These are phyloP conservation scores for Emergomyces pasteurianus DNA, from an alignment of 2,329 filamentous ascomycete genomes.

Conservation along the genomic window DNA sequence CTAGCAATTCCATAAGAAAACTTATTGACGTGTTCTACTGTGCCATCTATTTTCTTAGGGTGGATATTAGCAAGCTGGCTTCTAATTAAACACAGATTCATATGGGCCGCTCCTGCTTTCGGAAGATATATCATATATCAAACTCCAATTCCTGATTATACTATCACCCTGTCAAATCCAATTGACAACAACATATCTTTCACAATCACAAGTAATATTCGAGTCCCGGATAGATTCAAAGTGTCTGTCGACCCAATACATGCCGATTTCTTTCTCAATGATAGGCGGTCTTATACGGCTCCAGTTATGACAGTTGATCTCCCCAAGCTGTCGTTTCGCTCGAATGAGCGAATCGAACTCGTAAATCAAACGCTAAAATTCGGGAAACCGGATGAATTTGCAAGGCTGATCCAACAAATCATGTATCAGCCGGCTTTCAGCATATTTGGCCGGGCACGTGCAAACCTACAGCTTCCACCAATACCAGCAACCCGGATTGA, in stretches of 20 bases:
- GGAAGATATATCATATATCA: background rate
- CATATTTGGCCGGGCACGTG: background rate
- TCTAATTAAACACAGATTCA: background rate
- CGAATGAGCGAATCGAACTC: background rate
- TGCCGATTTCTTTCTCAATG: background rate
- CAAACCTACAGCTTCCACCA: background rate
- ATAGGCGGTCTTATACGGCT: background rate
- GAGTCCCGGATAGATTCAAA: slow-evolving; percentile 1
- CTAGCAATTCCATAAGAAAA: background rate
- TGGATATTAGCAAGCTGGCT: background rate
- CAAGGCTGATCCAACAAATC: background rate
- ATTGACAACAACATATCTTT: background rate
- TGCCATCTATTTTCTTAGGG: background rate
- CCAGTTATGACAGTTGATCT: background rate
- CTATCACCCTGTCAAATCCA: background rate
- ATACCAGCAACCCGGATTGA: slow-evolving; percentile 1
- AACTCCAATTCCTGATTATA: background rate
- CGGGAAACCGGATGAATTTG: slow-evolving; percentile 1
- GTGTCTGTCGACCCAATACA: slow-evolving; percentile 1
- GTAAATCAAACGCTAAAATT: background rate
- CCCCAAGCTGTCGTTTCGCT: background rate
- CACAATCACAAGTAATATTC: background rate
- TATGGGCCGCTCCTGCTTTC: slow-evolving; percentile 1
- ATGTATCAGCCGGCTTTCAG: background rate
- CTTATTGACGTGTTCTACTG: background rate